Percentiles rank a stretch among this genome's conserved stretches.
Conservation (phyloP, 192 early-diverging fungal genomes). For the Mortierella hygrophila region DNA sequence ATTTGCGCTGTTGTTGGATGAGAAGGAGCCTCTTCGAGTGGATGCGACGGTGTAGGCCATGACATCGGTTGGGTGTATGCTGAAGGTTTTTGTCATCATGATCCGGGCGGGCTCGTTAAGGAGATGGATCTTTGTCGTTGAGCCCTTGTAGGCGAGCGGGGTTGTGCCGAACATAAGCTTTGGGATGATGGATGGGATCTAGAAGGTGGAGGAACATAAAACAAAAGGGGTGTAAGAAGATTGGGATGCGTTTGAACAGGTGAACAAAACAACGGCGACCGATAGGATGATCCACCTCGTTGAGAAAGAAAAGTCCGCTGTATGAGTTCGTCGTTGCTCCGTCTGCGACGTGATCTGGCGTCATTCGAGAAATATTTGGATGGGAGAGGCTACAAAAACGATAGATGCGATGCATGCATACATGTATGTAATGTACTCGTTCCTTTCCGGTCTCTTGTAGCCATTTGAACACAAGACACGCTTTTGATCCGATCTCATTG, state of each 20-base stretch:
- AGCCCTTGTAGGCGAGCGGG: conserved; percentile 65
- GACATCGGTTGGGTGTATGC: conserved; percentile 49
- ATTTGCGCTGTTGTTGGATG: conserved; percentile 36
- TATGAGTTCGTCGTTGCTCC: neutral
- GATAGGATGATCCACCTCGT: neutral
- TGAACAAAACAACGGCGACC: neutral
- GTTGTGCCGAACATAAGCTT: conserved; percentile 69
- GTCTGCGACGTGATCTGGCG: conserved; percentile 29
- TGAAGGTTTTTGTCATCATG: conserved; percentile 55
- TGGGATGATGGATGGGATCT: conserved; percentile 56
- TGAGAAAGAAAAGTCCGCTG: neutral
- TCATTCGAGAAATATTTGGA: conserved; percentile 1
- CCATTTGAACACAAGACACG: neutral
- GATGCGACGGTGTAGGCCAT: conserved; percentile 35
- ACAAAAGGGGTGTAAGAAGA: neutral
- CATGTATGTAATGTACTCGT: too few relatives aligned
- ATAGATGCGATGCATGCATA: neutral
- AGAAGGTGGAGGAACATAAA: neutral
- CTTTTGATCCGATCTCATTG: neutral
- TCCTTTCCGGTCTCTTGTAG: neutral
- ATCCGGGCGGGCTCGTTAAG: conserved; percentile 41
- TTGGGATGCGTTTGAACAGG: neutral
- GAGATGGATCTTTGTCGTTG: conserved; percentile 62
- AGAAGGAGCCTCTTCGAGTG: conserved; percentile 47
- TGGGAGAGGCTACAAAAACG: neutral